phyloP scores from a whole-genome alignment of 176 grass and related monocot genomes.

The Ampelocalamus luodianensis region DNA sequence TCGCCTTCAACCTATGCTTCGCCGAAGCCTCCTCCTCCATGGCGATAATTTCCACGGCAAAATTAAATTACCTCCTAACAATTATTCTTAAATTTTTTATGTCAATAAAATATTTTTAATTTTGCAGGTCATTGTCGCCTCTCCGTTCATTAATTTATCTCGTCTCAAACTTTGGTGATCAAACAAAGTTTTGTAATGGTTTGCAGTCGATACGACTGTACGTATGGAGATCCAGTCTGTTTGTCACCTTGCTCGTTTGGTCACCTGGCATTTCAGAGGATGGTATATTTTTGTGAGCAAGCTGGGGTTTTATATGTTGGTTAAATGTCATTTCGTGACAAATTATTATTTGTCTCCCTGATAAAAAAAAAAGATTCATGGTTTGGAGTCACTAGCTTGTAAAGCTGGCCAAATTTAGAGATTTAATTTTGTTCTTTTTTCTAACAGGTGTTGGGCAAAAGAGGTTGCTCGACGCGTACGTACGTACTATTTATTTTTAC shows the following conservation, averaged over 20 bases:
- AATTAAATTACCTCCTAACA: background rate
- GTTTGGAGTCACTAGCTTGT: background rate
- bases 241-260: slow-evolving; percentile 4
- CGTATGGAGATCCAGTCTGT: background rate
- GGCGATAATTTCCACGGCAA: slow-evolving; percentile 12
- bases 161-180: background rate
- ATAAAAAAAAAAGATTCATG: background rate
- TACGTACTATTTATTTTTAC: no score
- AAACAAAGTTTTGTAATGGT: background rate
- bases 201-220: background rate
- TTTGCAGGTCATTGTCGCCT: background rate
- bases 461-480: no score
- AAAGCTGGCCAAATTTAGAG: background rate
- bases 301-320: background rate
- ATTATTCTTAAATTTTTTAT: background rate
- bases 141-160: background rate
- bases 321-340: background rate
- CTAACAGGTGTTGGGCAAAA: background rate
- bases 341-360: background rate
- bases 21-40: slow-evolving; percentile 17
- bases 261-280: background rate
- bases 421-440: background rate
- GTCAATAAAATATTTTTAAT: background rate
- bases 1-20: slow-evolving; percentile 33
- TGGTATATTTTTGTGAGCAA: background rate